A percentile compares a stretch with the other conserved stretches of the same genome.
phyloP scores from a whole-genome alignment of 1,139 yeast species.

The Kodamaea arcana region DNA sequence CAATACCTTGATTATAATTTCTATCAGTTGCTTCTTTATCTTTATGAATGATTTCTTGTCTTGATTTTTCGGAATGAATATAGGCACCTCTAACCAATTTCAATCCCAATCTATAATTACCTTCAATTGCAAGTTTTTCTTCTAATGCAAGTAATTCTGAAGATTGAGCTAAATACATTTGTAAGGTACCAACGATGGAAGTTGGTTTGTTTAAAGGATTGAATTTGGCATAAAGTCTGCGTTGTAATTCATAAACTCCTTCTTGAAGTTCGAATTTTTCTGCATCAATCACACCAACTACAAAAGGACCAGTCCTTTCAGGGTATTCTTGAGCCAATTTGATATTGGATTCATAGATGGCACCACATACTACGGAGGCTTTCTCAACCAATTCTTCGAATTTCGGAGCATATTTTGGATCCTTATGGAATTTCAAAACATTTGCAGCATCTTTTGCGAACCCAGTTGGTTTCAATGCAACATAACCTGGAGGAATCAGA shows the following conservation, averaged over 20 bases:
- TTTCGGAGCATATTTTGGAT: conserved; percentile 39
- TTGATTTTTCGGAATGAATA: conserved; percentile 79
- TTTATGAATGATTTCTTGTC: conserved; percentile 63
- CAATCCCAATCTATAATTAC: conserved; percentile 73
- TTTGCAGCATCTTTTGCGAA: conserved; percentile 72
- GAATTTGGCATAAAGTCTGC: conserved; percentile 71
- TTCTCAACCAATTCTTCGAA: conserved; percentile 63
- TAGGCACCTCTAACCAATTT: conserved; percentile 98
- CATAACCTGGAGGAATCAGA: conserved; percentile 71
- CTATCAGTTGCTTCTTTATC: conserved; percentile 75
- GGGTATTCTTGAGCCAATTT: conserved; percentile 53
- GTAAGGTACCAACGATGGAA: conserved; percentile 87
- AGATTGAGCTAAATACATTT: conserved; percentile 81
- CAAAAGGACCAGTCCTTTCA: conserved; percentile 70
- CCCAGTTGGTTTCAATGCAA: conserved; percentile 94
- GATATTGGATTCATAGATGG: conserved; percentile 54
- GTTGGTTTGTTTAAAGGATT: conserved; percentile 57
- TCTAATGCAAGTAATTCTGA: conserved; percentile 59
- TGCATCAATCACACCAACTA: conserved; percentile 87
- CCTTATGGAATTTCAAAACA: conserved; percentile 62
- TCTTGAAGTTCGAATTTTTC: conserved; percentile 84
- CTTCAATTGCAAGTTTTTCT: conserved; percentile 56
- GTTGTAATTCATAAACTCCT: conserved; percentile 88
- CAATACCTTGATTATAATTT: conserved; percentile 70
- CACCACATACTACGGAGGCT: conserved; percentile 54